Conservation (phyloP, 1,139 yeast species). For the Suhomyces bribrorum region DNA sequence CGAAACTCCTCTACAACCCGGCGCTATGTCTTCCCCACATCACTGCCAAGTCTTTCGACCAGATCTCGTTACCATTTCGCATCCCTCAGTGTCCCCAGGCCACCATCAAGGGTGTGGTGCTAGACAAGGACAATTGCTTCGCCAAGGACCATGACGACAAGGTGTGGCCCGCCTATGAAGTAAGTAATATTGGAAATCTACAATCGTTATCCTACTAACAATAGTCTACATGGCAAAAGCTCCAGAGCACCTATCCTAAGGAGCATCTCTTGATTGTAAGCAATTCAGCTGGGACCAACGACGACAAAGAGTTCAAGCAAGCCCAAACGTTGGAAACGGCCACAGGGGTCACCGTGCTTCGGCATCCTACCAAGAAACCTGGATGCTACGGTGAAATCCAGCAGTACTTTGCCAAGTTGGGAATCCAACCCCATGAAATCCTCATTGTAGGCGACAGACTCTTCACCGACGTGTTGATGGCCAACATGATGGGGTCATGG, state of each 20-base stretch:
- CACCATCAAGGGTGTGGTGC: conserved; percentile 71
- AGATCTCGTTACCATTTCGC: conserved; percentile 31
- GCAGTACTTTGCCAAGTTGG: conserved; percentile 52
- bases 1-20: conserved; percentile 63
- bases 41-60: conserved; percentile 64
- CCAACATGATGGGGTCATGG: conserved; percentile 87
- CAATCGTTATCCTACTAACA: too few species aligned
- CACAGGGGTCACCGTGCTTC: conserved; percentile 75
- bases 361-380: conserved; percentile 84
- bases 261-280: conserved; percentile 78
- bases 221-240: conserved; percentile 54
- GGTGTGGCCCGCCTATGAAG: conserved; percentile 73
- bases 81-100: conserved; percentile 13
- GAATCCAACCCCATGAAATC: conserved; percentile 61
- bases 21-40: conserved; percentile 69
- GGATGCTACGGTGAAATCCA: conserved; percentile 78
- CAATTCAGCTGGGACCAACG: conserved; percentile 90
- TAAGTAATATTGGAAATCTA: too few species aligned
- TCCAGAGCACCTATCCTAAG: conserved; percentile 60
- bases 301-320: conserved; percentile 60
- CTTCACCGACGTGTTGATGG: conserved; percentile 91
- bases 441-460: conserved; percentile 89
- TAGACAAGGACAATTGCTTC: conserved; percentile 95
- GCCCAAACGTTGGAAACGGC: conserved; percentile 64
- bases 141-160: conserved; percentile 80